These are phyloP conservation scores for Yarrowia deformans DNA, from an alignment of 805 yeast genomes.

Conservation along the genomic window DNA sequence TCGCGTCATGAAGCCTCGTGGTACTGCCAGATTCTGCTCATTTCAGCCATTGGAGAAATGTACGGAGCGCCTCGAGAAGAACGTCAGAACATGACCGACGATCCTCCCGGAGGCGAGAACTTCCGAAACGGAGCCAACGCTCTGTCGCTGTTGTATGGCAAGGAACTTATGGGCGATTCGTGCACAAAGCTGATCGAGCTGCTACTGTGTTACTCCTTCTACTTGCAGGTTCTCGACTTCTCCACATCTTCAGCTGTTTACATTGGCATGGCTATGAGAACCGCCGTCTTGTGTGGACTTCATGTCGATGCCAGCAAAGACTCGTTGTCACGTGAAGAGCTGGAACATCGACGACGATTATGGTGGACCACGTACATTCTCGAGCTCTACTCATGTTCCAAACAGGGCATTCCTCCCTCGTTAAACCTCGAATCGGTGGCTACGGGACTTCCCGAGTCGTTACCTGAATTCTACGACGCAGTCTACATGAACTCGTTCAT, in stretches of 20 bases:
- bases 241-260: conserved; percentile 42
- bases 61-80: conserved; percentile 40
- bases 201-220: conserved; percentile 43
- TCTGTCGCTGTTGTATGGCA: conserved; percentile 41
- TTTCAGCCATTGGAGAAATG: conserved; percentile 45
- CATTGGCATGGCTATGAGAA: conserved; percentile 43
- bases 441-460: conserved; percentile 42
- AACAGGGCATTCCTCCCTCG: conserved; percentile 44
- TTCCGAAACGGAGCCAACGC: conserved; percentile 41
- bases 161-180: conserved; percentile 39
- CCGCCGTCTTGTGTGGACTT: conserved; percentile 43
- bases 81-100: conserved; percentile 32
- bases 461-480: conserved; percentile 39
- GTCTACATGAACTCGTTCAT: conserved; percentile 43
- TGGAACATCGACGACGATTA: conserved; percentile 44
- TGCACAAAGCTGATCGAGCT: conserved; percentile 42
- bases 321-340: conserved; percentile 37
- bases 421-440: conserved; percentile 42
- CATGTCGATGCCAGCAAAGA: conserved; percentile 43
- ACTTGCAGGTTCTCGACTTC: conserved; percentile 43
- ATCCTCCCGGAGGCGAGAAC: conserved; percentile 42
- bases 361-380: conserved; percentile 46
- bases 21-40: conserved; percentile 42
- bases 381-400: conserved; percentile 44
- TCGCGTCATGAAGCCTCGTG: conserved; percentile 40